A percentile compares a stretch with the other conserved stretches of the same genome.
phyloP scores from a whole-genome alignment of 1,139 yeast genomes.

The Pichia sp. region DNA sequence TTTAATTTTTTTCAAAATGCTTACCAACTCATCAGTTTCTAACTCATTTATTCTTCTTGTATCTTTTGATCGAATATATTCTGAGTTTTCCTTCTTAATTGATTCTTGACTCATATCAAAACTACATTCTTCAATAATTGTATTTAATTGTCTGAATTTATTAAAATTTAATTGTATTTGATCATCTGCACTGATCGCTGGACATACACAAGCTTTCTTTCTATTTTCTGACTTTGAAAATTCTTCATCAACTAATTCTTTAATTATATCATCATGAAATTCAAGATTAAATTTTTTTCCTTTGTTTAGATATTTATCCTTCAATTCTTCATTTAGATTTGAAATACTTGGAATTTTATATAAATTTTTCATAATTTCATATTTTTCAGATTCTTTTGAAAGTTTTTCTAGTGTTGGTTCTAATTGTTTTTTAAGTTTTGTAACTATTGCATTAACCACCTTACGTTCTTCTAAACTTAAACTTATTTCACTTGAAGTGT shows the following conservation, averaged over 20 bases:
- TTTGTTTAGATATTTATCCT: slow-evolving; percentile 4
- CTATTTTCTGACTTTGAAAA: slow-evolving; percentile 1
- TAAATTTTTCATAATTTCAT: slow-evolving; percentile 22
- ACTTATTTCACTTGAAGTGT: background rate
- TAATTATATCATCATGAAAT: slow-evolving; percentile 13
- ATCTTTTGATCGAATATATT: slow-evolving; percentile 11
- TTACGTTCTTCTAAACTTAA: slow-evolving; percentile 5
- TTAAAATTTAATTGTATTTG: slow-evolving; percentile 16
- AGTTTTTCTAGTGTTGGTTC: slow-evolving; percentile 20
- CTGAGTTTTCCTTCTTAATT: background rate
- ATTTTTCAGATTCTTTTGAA: slow-evolving; percentile 21
- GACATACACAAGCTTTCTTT: background rate
- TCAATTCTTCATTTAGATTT: slow-evolving; percentile 15
- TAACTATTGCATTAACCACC: slow-evolving; percentile 21
- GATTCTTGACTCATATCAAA: background rate
- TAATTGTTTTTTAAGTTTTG: slow-evolving; percentile 21
- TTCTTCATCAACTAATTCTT: slow-evolving; percentile 11
- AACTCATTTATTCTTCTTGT: slow-evolving; percentile 8
- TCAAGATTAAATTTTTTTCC: slow-evolving; percentile 12
- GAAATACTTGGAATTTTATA: slow-evolving; percentile 27
- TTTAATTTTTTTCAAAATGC: slow-evolving; percentile 6
- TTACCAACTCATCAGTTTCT: slow-evolving; percentile 9
- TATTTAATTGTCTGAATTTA: slow-evolving; percentile 11
- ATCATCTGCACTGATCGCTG: slow-evolving; percentile 9
- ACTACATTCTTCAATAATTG: slow-evolving; percentile 13